These are phyloP conservation scores for Schoenoplectus triqueter DNA, from an alignment of 202 grass and related monocot species.

Conservation along the genomic window DNA sequence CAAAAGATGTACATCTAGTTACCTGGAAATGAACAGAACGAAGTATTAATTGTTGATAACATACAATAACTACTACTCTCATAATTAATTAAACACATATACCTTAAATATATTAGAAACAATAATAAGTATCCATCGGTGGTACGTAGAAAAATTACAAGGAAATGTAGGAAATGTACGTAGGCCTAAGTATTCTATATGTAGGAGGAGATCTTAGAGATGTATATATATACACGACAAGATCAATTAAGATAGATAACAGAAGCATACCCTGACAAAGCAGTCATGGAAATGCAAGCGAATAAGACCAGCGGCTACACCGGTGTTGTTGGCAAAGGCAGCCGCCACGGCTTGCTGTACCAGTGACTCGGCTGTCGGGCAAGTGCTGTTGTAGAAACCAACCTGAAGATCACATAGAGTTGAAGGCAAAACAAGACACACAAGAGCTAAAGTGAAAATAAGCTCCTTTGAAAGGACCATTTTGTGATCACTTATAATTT, in stretches of 20 bases:
- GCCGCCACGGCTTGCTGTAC: conserved; percentile 57
- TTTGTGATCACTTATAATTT: conserved; percentile 13
- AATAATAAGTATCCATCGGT: background rate
- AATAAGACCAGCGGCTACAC: conserved; percentile 63
- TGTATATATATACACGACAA: background rate
- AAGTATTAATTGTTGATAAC: background rate
- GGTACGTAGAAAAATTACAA: background rate
- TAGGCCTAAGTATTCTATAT: too few relatives aligned
- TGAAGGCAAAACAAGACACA: conserved; percentile 19
- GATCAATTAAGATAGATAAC: background rate
- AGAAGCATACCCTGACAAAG: conserved; percentile 55
- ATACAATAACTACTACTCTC: background rate
- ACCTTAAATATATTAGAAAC: background rate
- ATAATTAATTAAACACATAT: background rate
- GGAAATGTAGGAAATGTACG: background rate
- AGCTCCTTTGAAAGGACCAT: conserved; percentile 22
- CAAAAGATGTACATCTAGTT: too few relatives aligned
- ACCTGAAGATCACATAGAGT: conserved; percentile 49
- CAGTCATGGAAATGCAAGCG: conserved; percentile 77
- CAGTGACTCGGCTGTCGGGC: conserved; percentile 61
- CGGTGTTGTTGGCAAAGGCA: conserved; percentile 65
- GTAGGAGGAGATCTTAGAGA: background rate
- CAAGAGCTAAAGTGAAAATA: conserved; percentile 1
- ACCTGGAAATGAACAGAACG: background rate
- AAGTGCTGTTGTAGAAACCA: conserved; percentile 69